Conservation (phyloP, 2,329 filamentous ascomycete species). For the Ascochyta pisi region DNA sequence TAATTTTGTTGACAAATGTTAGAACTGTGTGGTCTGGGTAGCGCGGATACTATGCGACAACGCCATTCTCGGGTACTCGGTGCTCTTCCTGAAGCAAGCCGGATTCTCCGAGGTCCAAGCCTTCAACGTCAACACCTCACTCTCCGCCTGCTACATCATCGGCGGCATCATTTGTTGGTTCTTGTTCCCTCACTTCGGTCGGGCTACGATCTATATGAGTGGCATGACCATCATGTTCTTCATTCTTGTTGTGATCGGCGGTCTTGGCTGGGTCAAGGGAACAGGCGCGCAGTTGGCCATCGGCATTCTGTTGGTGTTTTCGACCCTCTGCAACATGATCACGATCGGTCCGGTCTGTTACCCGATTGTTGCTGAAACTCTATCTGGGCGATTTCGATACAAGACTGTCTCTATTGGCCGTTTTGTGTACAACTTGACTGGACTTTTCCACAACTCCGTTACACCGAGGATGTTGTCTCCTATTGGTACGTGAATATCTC, state of each 20-base stretch:
- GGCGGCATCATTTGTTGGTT: slow-evolving; percentile 4
- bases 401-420: slow-evolving; percentile 1
- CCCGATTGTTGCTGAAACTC: slow-evolving; percentile 2
- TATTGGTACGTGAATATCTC: background rate
- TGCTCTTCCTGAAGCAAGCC: background rate
- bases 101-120: slow-evolving; percentile 1
- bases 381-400: background rate
- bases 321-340: slow-evolving; percentile 3
- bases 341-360: slow-evolving; percentile 1
- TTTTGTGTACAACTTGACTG: slow-evolving; percentile 1
- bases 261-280: background rate
- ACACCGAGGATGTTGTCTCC: slow-evolving; percentile 2
- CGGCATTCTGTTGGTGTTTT: slow-evolving; percentile 1
- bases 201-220: background rate
- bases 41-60: background rate
- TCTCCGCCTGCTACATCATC: slow-evolving; percentile 1
- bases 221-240: slow-evolving; percentile 2
- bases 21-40: background rate
- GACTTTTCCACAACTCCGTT: slow-evolving; percentile 2
- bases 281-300: background rate
- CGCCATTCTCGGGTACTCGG: background rate
- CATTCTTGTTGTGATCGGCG: background rate
- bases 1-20: background rate
- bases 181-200: slow-evolving; percentile 1
- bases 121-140: slow-evolving; percentile 5